phyloP scores from a whole-genome alignment of 768 basidiomycete genomes.

The Boletus reticulatus region DNA sequence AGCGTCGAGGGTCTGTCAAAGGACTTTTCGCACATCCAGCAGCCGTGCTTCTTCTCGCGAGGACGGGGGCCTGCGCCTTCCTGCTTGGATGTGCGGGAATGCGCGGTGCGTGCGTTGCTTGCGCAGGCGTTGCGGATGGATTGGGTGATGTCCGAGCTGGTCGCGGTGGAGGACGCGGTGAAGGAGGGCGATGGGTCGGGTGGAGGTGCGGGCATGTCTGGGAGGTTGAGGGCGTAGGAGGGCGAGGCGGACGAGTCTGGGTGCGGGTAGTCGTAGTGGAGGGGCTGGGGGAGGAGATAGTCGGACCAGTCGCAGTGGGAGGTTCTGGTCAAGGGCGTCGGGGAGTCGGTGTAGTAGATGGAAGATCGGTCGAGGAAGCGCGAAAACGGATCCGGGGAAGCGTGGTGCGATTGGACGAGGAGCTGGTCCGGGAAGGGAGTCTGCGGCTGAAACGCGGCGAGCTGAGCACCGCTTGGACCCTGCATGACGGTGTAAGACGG shows the following conservation, averaged over 20 bases:
- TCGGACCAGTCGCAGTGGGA: too few relatives aligned
- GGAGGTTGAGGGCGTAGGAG: neutral
- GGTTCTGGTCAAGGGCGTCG: too few relatives aligned
- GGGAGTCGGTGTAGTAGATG: constrained; percentile 8
- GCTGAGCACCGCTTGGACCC: too few relatives aligned
- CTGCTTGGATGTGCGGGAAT: constrained; percentile 29
- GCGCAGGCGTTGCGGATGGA: constrained; percentile 33
- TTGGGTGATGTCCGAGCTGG: constrained; percentile 27
- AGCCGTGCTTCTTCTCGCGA: constrained; percentile 73
- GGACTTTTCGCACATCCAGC: constrained; percentile 83
- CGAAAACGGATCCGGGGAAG: constrained; percentile 20
- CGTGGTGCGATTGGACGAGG: neutral
- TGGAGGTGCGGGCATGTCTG: too few relatives aligned
- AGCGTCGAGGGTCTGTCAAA: constrained; percentile 57
- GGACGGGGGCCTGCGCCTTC: constrained; percentile 29
- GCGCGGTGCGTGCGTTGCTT: constrained; percentile 15
- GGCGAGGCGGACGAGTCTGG: neutral
- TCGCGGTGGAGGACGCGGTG: too few relatives aligned
- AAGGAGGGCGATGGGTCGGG: too few relatives aligned
- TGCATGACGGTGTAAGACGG: too few relatives aligned
- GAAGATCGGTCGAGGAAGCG: constrained; percentile 34
- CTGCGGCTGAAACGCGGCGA: neutral
- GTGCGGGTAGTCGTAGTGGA: neutral
- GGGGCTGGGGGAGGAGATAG: too few relatives aligned
- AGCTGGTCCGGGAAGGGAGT: constrained; percentile 16